phyloP scores from a whole-genome alignment of 2,329 filamentous ascomycete species.

The Fusarium falciforme region DNA sequence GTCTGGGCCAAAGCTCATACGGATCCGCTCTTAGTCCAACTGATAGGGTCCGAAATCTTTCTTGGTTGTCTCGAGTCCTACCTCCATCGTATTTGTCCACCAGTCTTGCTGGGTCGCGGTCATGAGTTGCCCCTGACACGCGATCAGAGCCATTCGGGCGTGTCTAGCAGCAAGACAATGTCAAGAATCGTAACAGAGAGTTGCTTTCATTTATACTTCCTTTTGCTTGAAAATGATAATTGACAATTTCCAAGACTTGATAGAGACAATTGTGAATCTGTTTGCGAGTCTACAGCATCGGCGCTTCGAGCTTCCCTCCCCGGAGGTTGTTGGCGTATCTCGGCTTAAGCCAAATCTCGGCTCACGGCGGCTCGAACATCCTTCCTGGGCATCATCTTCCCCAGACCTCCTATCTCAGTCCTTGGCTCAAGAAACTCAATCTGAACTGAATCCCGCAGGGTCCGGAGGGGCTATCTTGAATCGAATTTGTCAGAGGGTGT shows the following conservation, averaged over 20 bases:
- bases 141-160: background rate
- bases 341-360: background rate
- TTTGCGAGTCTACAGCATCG: background rate
- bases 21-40: background rate
- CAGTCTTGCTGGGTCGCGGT: background rate
- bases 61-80: background rate
- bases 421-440: background rate
- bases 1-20: background rate
- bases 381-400: background rate
- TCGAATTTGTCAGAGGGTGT: background rate
- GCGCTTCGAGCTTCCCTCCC: background rate
- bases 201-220: background rate
- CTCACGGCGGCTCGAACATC: background rate
- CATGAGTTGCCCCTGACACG: background rate
- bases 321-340: fast-evolving
- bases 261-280: background rate
- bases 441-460: background rate
- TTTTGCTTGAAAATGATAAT: background rate
- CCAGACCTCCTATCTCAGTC: background rate
- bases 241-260: background rate
- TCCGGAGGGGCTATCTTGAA: background rate
- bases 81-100: background rate
- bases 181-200: background rate
- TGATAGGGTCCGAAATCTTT: fast-evolving
- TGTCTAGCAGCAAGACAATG: background rate